These are phyloP conservation scores for Erodium maritimum DNA, from an alignment of 345 rosid genomes.

Conservation along the genomic window DNA sequence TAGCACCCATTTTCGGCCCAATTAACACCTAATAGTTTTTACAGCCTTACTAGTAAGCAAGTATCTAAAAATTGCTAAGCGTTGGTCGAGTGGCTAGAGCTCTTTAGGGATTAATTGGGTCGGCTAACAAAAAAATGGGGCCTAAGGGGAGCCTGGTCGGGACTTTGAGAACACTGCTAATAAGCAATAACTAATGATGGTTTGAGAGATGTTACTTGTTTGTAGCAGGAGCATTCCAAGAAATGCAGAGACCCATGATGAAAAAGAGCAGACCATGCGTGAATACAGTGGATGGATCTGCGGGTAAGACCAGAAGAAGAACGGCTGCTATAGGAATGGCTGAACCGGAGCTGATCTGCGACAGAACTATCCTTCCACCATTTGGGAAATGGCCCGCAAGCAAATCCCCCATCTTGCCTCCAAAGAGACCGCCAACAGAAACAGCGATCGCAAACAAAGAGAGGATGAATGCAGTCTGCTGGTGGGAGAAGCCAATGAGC, in stretches of 20 bases:
- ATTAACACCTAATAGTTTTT: too few relatives aligned
- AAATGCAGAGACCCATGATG: conserved; percentile 49
- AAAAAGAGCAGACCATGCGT: conserved; percentile 46
- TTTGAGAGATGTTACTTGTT: conserved; percentile 49
- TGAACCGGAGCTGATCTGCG: conserved; percentile 82
- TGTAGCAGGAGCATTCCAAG: conserved; percentile 90
- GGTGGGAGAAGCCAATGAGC: conserved; percentile 74
- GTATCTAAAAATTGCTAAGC: too few relatives aligned
- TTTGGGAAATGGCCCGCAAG: conserved; percentile 53
- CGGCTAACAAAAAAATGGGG: too few relatives aligned
- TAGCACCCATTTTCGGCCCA: too few relatives aligned
- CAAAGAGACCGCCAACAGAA: conserved; percentile 82
- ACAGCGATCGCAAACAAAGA: conserved; percentile 49
- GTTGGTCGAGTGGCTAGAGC: too few relatives aligned
- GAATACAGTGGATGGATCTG: conserved; percentile 53
- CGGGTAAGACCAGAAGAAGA: conserved; percentile 58
- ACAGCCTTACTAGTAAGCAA: too few relatives aligned
- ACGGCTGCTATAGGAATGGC: conserved; percentile 80
- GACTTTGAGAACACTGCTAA: too few relatives aligned
- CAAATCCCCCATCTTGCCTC: conserved; percentile 75
- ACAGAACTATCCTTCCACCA: conserved; percentile 71
- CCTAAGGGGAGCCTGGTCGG: too few relatives aligned
- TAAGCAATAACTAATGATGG: neutral
- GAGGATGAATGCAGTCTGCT: conserved; percentile 49
- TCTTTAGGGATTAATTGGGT: too few relatives aligned